phyloP scores from a whole-genome alignment of 2,329 filamentous ascomycete species.

The Clarireedia sp. region DNA sequence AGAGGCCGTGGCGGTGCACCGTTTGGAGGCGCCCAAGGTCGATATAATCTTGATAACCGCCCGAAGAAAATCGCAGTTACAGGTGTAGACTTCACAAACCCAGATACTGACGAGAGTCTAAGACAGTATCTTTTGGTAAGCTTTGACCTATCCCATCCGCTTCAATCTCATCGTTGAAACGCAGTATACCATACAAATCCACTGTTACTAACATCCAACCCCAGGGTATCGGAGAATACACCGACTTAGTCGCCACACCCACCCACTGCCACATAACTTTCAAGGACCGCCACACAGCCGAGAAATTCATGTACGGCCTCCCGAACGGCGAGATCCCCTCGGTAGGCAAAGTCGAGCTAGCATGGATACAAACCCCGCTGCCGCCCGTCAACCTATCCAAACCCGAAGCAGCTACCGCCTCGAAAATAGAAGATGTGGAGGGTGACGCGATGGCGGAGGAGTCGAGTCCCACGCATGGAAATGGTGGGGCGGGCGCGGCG shows the following conservation, averaged over 20 bases:
- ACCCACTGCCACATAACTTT: constrained; percentile 50
- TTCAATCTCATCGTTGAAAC: background rate
- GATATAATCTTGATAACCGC: constrained; percentile 68
- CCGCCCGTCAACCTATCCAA: constrained; percentile 19
- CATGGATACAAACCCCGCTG: constrained; percentile 45
- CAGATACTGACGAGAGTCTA: constrained; percentile 59
- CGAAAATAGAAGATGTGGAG: constrained; percentile 21
- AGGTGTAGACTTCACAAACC: constrained; percentile 54
- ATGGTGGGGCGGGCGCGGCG: constrained; percentile 9
- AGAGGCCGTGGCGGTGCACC: constrained; percentile 38
- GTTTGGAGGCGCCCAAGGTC: constrained; percentile 27
- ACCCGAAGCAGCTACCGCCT: background rate
- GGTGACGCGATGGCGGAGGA: constrained; percentile 26
- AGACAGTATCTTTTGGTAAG: constrained; percentile 64
- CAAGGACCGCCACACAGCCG: constrained; percentile 61
- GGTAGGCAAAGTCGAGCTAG: constrained; percentile 55
- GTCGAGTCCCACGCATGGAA: constrained; percentile 11
- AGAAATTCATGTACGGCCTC: constrained; percentile 57
- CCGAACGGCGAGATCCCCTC: constrained; percentile 51
- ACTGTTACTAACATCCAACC: constrained; percentile 9
- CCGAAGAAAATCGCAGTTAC: constrained; percentile 59
- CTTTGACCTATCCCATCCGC: constrained; percentile 8
- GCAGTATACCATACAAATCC: background rate
- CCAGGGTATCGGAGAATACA: constrained; percentile 55
- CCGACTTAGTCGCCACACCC: constrained; percentile 44